Evolutionary conservation across 495 filamentous ascomycete genomes (phyloP).

Genomic region (Cladorrhinum samala): DNA sequence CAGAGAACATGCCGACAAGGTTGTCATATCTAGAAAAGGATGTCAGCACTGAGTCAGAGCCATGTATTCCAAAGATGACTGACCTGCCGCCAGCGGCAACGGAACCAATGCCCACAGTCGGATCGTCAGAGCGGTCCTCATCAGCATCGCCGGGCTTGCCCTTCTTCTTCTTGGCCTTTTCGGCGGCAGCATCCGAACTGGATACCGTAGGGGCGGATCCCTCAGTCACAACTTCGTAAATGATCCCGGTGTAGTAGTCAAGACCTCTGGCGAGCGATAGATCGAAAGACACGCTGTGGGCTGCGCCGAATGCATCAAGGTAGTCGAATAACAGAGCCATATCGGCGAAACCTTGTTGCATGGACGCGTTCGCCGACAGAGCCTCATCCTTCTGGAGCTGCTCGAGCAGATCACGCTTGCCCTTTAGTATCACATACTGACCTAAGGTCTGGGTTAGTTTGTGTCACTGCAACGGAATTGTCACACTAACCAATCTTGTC

Average conservation of each 20-base stretch:
- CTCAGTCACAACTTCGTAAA: constrained; percentile 72
- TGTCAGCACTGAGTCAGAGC: constrained; percentile 45
- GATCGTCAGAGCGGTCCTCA: constrained; percentile 78
- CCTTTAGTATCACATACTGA: constrained; percentile 16
- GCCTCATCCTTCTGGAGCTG: constrained; percentile 56
- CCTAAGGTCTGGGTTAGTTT: constrained; percentile 6
- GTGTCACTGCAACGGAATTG: constrained; percentile 20
- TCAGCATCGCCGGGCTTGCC: constrained; percentile 52
- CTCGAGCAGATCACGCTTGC: constrained; percentile 58
- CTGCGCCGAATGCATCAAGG: constrained; percentile 65
- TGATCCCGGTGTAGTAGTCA: constrained; percentile 60
- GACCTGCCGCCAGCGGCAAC: constrained; percentile 76
- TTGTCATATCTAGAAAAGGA: constrained; percentile 81
- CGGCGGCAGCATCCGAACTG: constrained; percentile 29
- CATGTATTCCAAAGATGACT: neutral
- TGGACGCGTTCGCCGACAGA: constrained; percentile 59
- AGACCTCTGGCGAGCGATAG: constrained; percentile 70
- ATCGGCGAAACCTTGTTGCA: constrained; percentile 72
- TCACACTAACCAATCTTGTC: constrained; percentile 82
- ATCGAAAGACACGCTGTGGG: constrained; percentile 71
- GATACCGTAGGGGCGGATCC: constrained; percentile 60
- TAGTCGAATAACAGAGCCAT: constrained; percentile 79
- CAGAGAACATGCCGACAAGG: constrained; percentile 87
- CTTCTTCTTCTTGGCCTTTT: constrained; percentile 50
- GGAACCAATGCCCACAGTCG: constrained; percentile 74